Percentiles rank a stretch among this genome's conserved stretches.
Conservation (phyloP, 169 alveolate genomes). For the Cryptosporidium sp. region DNA sequence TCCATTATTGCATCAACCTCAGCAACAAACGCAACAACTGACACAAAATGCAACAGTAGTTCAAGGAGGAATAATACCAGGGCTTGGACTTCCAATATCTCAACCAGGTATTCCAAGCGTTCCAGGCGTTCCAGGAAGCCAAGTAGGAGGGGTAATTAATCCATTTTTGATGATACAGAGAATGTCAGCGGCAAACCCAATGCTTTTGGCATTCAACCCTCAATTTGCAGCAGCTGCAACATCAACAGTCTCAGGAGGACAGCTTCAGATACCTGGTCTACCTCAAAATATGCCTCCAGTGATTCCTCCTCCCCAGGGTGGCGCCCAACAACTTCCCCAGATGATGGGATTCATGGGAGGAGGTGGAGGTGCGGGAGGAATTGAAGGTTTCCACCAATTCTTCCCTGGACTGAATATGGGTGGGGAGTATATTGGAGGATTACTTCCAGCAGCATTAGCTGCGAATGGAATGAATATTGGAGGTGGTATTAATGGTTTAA, state of each 20-base stretch:
- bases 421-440: slow-evolving; percentile 14
- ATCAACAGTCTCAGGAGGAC: slow-evolving; percentile 27
- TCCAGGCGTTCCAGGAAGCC: slow-evolving; percentile 3
- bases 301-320: slow-evolving; percentile 16
- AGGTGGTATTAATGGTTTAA: neutral
- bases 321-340: slow-evolving; percentile 23
- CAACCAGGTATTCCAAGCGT: slow-evolving; percentile 12
- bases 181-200: slow-evolving; percentile 11
- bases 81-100: slow-evolving; percentile 25
- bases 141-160: slow-evolving; percentile 15
- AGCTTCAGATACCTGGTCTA: neutral
- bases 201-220: slow-evolving; percentile 67
- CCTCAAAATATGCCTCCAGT: slow-evolving; percentile 9
- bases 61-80: neutral
- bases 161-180: slow-evolving; percentile 70
- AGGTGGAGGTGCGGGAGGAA: slow-evolving; percentile 10
- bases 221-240: slow-evolving; percentile 31
- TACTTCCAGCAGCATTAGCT: neutral
- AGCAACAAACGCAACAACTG: neutral
- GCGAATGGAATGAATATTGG: slow-evolving; percentile 1
- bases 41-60: neutral
- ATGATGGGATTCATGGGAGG: slow-evolving; percentile 5
- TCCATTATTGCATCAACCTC: neutral
- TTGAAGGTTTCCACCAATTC: neutral
- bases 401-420: neutral